Evolutionary conservation across 2,329 filamentous ascomycete genomes (phyloP), one percentile per base, ranked within the genome.

Genomic region (Paramyrothecium roridum): DNA sequence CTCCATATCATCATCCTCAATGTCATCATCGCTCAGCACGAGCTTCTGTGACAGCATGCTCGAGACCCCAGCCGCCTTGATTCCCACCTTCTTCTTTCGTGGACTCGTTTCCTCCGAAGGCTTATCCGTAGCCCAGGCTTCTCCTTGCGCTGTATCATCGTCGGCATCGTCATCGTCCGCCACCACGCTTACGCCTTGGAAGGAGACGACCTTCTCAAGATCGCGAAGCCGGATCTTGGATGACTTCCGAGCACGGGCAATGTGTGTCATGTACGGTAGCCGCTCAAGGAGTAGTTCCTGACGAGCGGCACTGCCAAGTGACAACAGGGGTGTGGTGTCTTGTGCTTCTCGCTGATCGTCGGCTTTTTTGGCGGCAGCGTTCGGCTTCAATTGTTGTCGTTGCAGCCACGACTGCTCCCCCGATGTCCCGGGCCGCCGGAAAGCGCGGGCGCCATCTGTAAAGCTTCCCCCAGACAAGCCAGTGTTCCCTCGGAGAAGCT

Each of bases 1-100:
- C 33, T 48, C 17, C 23, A n/a, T 48, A 54, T 40, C 11, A 22
- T 17, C 37, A 64, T 93, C 90, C 69, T 92, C 89, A 67, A 95
- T 93, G 75, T 95, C 90, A 72, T 95, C 90, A 65, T 95, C 90
- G 62, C 87, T 91, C 45, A 93, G 73, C 48, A 91, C 83, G 60
- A 93, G 73, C 63, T 87, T 89, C 68, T 86, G 84, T 58, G 85
- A 80, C 46, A 79, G 74, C 59, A 81, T 66, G 26, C 76, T 72
- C 2, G 73, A 72, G 48, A 75, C 67, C 11, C 66, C 69, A 3
- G 69, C 61, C 52, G 70, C 58, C 59, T 70, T 68, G 59, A 78
- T 74, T 2, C 73, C 69, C 17, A 70, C 59, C 23, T 62, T 70
- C 65, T 72, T 79, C 70, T 82, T 84, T 46, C 73, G 70, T 1